Conservation (phyloP, 441 rosid species). For the Breynia disticha region DNA sequence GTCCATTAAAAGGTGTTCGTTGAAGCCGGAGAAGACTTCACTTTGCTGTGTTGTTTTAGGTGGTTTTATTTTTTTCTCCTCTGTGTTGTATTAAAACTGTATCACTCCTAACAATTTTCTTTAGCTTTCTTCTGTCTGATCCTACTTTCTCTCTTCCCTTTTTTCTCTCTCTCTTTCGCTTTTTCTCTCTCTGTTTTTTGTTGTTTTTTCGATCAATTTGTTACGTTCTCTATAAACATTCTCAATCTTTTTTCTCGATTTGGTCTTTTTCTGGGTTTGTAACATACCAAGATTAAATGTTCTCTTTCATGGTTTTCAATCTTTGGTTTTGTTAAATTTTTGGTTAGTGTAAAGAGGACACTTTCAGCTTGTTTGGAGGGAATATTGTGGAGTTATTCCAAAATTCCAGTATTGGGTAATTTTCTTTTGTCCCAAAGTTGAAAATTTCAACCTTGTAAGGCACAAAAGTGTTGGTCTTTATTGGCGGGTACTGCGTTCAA, state of each 20-base stretch:
- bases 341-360: no score
- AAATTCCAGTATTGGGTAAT: neutral
- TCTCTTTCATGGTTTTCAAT: neutral
- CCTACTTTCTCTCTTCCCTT: constrained; percentile 5
- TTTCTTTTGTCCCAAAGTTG: no score
- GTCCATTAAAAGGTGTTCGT: neutral
- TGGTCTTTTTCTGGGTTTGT: neutral
- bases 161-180: no score
- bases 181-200: no score
- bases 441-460: no score
- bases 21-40: constrained; percentile 11
- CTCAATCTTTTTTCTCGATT: neutral
- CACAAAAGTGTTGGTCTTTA: no score
- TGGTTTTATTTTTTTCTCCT: no score
- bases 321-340: no score
- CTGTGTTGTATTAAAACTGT: no score
- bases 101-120: neutral
- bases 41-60: no score
- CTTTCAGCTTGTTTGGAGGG: neutral
- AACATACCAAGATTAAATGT: neutral
- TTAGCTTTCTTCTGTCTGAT: constrained; percentile 4
- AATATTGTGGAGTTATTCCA: neutral
- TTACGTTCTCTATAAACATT: neutral
- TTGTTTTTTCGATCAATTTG: neutral
- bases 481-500: no score